These are phyloP conservation scores for Clitoria ternatea DNA, from an alignment of 306 rosid genomes.

Conservation along the genomic window DNA sequence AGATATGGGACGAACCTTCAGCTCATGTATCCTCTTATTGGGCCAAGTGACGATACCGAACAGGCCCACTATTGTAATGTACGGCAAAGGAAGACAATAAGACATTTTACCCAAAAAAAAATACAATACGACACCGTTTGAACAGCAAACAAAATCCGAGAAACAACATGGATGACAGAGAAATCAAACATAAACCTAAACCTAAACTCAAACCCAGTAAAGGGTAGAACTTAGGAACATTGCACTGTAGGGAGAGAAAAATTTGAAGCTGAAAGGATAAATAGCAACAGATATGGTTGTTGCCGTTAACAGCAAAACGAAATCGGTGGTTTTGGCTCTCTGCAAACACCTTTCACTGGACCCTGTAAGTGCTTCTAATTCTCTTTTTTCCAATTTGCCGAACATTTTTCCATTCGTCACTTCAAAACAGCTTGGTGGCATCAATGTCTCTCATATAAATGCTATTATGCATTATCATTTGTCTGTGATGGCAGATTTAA, in stretches of 20 bases:
- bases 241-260: not conserved
- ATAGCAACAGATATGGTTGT: conserved; percentile 55
- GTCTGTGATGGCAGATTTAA: not conserved
- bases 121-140: not conserved
- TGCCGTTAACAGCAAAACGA: conserved; percentile 37
- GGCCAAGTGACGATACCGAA: not conserved
- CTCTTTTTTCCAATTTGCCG: not conserved
- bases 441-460: not conserved
- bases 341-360: conserved; percentile 54
- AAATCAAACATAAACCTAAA: not conserved
- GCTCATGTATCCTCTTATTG: not conserved
- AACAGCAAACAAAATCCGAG: not conserved
- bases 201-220: conserved; percentile 33
- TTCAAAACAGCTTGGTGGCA: not conserved
- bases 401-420: not conserved
- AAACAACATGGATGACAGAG: not conserved
- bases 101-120: not conserved
- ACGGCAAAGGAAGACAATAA: not conserved
- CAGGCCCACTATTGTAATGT: not conserved
- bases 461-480: not conserved
- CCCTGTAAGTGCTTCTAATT: conserved; percentile 44
- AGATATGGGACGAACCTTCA: not conserved
- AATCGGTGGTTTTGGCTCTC: conserved; percentile 50
- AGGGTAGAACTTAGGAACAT: not conserved
- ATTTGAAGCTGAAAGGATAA: not conserved